Percentiles rank a stretch among this genome's conserved stretches.
Evolutionary conservation across 2,329 filamentous ascomycete genomes (phyloP).

Genomic region (Simplicillium sp.): DNA sequence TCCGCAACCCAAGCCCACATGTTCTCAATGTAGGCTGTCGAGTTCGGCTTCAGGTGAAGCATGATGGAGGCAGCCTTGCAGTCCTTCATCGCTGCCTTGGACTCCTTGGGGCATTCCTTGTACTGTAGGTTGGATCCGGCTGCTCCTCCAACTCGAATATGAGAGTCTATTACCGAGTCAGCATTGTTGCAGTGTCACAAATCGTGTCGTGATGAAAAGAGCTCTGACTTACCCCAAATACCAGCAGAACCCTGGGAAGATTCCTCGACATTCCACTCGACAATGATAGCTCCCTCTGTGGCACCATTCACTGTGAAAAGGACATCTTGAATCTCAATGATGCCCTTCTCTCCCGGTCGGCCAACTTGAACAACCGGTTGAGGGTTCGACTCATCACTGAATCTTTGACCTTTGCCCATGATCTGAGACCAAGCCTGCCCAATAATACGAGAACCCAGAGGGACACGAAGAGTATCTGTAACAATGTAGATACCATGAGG

Average conservation of each 20-base stretch:
- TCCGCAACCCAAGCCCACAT: slow-evolving; percentile 60
- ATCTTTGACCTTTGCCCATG: slow-evolving; percentile 6
- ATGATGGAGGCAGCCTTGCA: slow-evolving; percentile 52
- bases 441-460: neutral
- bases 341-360: neutral
- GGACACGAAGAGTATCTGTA: neutral
- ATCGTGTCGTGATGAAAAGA: slow-evolving; percentile 42
- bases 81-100: slow-evolving; percentile 37
- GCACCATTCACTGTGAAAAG: neutral
- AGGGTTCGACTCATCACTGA: neutral
- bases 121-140: slow-evolving; percentile 56
- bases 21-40: slow-evolving; percentile 37
- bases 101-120: slow-evolving; percentile 49
- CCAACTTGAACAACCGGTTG: neutral
- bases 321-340: neutral
- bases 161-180: slow-evolving; percentile 22
- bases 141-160: slow-evolving; percentile 13
- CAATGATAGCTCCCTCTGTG: neutral
- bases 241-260: neutral
- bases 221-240: slow-evolving; percentile 8
- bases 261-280: slow-evolving; percentile 1
- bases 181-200: slow-evolving; percentile 40
- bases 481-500: too few relatives aligned
- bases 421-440: slow-evolving; percentile 1
- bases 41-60: slow-evolving; percentile 29